Percentiles rank a stretch among this genome's conserved stretches.
phyloP scores from a whole-genome alignment of 805 yeast genomes.

The Kurtzmaniella fragi region DNA sequence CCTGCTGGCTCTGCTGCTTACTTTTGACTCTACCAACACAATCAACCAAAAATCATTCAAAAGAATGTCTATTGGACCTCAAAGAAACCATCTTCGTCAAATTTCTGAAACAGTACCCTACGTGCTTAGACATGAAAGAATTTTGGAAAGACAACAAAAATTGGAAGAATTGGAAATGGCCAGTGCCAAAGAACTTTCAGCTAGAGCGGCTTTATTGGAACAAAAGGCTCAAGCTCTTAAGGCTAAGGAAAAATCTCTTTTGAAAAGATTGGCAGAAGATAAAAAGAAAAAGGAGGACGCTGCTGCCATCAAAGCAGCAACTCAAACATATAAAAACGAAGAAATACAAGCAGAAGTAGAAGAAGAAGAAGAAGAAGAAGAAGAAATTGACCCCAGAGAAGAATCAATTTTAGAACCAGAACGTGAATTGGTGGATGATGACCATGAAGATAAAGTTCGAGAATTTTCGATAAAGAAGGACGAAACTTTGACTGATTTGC shows the following conservation, averaged over 20 bases:
- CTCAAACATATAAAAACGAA: slow-evolving; percentile 2
- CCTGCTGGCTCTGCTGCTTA: slow-evolving; percentile 21
- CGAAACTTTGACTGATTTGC: slow-evolving; percentile 51
- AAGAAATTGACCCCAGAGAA: neutral
- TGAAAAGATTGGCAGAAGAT: slow-evolving; percentile 32
- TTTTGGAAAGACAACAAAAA: slow-evolving; percentile 70
- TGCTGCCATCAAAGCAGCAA: slow-evolving; percentile 2
- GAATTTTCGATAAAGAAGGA: slow-evolving; percentile 33
- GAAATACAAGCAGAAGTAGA: neutral
- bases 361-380: neutral
- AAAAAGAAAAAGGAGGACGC: slow-evolving; percentile 9
- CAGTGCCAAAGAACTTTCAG: slow-evolving; percentile 67
- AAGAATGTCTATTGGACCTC: slow-evolving; percentile 41
- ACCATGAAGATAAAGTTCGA: slow-evolving; percentile 4
- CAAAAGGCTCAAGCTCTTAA: slow-evolving; percentile 70
- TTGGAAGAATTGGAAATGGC: slow-evolving; percentile 75
- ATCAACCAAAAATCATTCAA: slow-evolving; percentile 30
- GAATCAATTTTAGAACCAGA: neutral
- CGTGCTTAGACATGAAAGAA: slow-evolving; percentile 69
- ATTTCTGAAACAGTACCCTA: slow-evolving; percentile 85
- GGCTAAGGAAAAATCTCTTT: slow-evolving; percentile 54
- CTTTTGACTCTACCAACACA: slow-evolving; percentile 19
- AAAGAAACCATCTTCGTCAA: slow-evolving; percentile 63
- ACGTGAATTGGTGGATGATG: slow-evolving; percentile 1
- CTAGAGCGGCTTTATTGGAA: slow-evolving; percentile 72